Percentiles rank a stretch among this genome's conserved stretches.
These are phyloP conservation scores for Rhizophora mangle DNA, from an alignment of 345 rosid genomes.

Conservation along the genomic window DNA sequence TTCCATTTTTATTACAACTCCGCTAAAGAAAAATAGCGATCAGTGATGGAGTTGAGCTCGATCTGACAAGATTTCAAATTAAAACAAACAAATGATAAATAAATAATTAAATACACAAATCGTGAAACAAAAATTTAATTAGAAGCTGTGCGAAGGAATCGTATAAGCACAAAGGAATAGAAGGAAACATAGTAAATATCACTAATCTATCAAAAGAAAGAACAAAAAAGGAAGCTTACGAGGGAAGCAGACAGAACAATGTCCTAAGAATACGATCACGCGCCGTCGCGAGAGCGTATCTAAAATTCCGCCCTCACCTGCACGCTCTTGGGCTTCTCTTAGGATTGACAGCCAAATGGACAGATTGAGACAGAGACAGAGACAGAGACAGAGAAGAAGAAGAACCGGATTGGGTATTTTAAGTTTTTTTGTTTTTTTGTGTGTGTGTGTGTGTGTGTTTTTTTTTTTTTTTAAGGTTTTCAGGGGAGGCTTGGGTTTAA, in stretches of 20 bases:
- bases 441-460: no score
- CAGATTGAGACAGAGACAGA: background rate
- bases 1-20: background rate
- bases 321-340: constrained; percentile 6
- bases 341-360: background rate
- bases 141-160: no score
- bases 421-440: background rate
- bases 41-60: no score
- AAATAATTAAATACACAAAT: no score
- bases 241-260: constrained; percentile 12
- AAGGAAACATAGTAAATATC: background rate
- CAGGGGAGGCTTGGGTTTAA: no score
- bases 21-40: no score
- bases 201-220: background rate
- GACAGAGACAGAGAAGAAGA: background rate
- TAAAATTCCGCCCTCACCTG: constrained; percentile 4
- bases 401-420: background rate
- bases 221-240: background rate
- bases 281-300: constrained; percentile 2
- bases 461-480: no score
- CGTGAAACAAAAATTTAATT: no score
- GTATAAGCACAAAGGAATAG: background rate
- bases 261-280: background rate
- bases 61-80: no score
- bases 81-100: no score